phyloP scores from a whole-genome alignment of 345 rosid species.

The Jatropha curcas region DNA sequence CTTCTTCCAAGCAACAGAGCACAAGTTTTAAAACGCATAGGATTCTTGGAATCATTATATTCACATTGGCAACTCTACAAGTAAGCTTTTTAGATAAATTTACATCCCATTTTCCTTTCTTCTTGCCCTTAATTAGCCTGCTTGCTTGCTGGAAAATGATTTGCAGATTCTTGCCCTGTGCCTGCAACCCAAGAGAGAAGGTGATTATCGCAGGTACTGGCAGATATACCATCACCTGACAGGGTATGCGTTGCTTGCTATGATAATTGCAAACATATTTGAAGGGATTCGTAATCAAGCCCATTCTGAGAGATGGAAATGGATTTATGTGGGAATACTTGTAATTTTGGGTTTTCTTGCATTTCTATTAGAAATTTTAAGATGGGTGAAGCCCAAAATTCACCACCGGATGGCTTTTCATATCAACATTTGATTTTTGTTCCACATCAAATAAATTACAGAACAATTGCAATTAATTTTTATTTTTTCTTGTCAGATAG shows the following conservation, averaged over 20 bases:
- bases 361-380: constrained; percentile 28
- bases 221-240: constrained; percentile 28
- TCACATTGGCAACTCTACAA: constrained; percentile 39
- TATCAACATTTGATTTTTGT: too few relatives aligned
- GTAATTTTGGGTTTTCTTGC: constrained; percentile 23
- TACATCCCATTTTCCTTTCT: neutral
- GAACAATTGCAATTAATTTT: too few relatives aligned
- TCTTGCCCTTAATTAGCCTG: neutral
- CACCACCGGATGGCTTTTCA: constrained; percentile 18
- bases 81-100: constrained; percentile 17
- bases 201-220: constrained; percentile 32
- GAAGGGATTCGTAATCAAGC: constrained; percentile 25
- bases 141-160: neutral
- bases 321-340: constrained; percentile 39
- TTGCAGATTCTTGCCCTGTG: constrained; percentile 31
- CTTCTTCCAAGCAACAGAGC: constrained; percentile 24
- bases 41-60: constrained; percentile 36
- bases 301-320: constrained; percentile 37
- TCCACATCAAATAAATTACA: too few relatives aligned
- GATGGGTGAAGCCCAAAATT: constrained; percentile 30
- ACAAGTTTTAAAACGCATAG: constrained; percentile 30
- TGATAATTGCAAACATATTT: constrained; percentile 31
- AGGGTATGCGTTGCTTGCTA: constrained; percentile 31
- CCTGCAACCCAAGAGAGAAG: constrained; percentile 30
- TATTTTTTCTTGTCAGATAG: too few relatives aligned